Conservation (phyloP, 228 moss, liverwort and hornwort species). For the Sphagnum magellanicum region DNA sequence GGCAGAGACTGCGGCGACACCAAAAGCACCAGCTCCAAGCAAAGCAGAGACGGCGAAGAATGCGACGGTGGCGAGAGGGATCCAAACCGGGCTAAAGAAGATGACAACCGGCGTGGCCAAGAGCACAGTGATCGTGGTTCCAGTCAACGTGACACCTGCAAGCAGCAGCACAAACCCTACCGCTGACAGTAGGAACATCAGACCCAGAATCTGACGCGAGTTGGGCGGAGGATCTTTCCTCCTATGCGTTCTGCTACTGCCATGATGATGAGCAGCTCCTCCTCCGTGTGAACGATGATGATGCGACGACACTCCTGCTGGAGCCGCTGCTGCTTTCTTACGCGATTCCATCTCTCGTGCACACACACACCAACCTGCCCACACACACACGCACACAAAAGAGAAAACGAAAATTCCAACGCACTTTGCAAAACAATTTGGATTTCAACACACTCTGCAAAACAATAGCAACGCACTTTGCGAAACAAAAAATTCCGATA, state of each 20-base stretch:
- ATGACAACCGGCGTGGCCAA: conserved; percentile 17
- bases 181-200: conserved; percentile 15
- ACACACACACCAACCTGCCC: too few relatives aligned
- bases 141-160: conserved; percentile 10
- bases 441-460: too few relatives aligned
- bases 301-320: too few relatives aligned
- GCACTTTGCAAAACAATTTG: too few relatives aligned
- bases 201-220: conserved; percentile 14
- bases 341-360: too few relatives aligned
- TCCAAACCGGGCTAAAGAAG: conserved; percentile 20
- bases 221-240: conserved; percentile 13
- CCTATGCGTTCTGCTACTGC: conserved; percentile 1
- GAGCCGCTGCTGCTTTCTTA: too few relatives aligned
- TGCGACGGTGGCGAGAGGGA: conserved; percentile 5
- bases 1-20: conserved; percentile 7
- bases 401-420: too few relatives aligned
- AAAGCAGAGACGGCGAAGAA: conserved; percentile 7
- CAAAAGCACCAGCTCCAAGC: conserved; percentile 10
- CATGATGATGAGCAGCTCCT: conserved; percentile 3
- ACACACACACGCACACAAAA: too few relatives aligned
- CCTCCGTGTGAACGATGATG: too few relatives aligned
- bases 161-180: conserved; percentile 4
- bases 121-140: conserved; percentile 1
- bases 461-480: too few relatives aligned
- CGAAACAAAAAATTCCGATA: too few relatives aligned